Evolutionary conservation across 352 stramenopile species (phyloP), one percentile per base, ranked within the genome.

Genomic region (Phytophthora macrochlamydospora): DNA sequence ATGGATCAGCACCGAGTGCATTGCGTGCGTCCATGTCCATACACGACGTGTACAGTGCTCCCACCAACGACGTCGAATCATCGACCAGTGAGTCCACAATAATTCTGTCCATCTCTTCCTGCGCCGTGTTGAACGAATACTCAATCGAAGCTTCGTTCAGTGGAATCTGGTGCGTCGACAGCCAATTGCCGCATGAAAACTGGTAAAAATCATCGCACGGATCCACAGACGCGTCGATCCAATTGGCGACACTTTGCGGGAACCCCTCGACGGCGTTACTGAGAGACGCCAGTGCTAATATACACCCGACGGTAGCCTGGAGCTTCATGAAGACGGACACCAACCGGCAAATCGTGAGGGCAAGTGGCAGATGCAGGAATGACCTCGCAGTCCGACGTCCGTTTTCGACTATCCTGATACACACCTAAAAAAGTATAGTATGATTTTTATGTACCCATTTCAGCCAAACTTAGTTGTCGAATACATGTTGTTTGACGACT

Each of bases 151-250:
- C 28, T 33, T 76, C 56, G 56, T 85, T 68, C 8, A 38, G 30
- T n/a, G 62, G 48, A 40, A 89, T 83, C 2, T 69, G 54, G 44
- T 73, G 79, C 30, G 71, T 70, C 53, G 62, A 60, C 48, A 89
- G 59, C 81, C 83, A 92, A 29, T 48, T 51, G 38, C 83, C 81
- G 56, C 83, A 92, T 50, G 75, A 67, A 77, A 86, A 90, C 48
- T 85, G 63, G 76, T 92, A 94, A 49, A 92, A 92, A 72, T 94
- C 84, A 9, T 79, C 65, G 62, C 83, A 92, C 8, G 86, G 86
- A 38, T 89, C 62, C 14, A 69, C 60, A 1, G 52, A 70, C 7
- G 56, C 58, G 50, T 93, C 76, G 31, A 93, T 67, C 42, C 90
- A 63, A 6, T 62, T 63, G n/a, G 63, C 48, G 31, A 91, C 81